These are phyloP conservation scores for Trichophaea hybrida DNA, from an alignment of 2,329 filamentous ascomycete species.

Conservation along the genomic window DNA sequence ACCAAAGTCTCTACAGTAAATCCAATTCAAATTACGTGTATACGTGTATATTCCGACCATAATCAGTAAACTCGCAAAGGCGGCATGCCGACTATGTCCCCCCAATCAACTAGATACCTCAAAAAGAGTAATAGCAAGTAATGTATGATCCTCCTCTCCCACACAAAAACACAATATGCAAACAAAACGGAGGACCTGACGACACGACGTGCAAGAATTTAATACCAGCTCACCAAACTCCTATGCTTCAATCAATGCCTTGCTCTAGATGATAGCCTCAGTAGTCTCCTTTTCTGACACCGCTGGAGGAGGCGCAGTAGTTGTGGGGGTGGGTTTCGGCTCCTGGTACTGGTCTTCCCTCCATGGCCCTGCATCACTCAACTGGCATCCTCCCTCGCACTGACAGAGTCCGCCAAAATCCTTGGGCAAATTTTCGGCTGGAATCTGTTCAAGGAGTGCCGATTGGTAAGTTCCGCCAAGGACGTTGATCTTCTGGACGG, in stretches of 20 bases:
- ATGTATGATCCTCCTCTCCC: too few species aligned
- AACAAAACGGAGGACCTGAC: not conserved
- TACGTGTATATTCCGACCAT: too few species aligned
- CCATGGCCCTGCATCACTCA: slow-evolving; percentile 90
- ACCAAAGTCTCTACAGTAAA: too few species aligned
- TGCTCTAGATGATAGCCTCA: not conserved
- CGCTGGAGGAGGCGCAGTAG: not conserved
- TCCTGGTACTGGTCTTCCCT: slow-evolving; percentile 52
- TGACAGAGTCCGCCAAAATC: slow-evolving; percentile 71
- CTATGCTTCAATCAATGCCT: not conserved
- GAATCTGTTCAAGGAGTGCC: slow-evolving; percentile 71
- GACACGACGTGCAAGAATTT: not conserved
- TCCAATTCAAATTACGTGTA: too few species aligned
- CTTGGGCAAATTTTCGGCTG: slow-evolving; percentile 77
- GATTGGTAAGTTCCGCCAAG: slow-evolving; percentile 48
- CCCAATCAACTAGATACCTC: too few species aligned
- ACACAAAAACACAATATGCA: too few species aligned
- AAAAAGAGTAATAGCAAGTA: too few species aligned
- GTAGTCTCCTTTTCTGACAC: not conserved
- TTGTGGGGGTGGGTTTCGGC: slow-evolving; percentile 30
- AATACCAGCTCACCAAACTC: not conserved
- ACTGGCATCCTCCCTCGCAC: slow-evolving; percentile 66
- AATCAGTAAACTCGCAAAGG: too few species aligned
- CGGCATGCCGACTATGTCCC: too few species aligned
- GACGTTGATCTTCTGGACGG: slow-evolving; percentile 76